phyloP scores from a whole-genome alignment of 2,329 filamentous ascomycete species.

The Xylariomycetidae sp. region DNA sequence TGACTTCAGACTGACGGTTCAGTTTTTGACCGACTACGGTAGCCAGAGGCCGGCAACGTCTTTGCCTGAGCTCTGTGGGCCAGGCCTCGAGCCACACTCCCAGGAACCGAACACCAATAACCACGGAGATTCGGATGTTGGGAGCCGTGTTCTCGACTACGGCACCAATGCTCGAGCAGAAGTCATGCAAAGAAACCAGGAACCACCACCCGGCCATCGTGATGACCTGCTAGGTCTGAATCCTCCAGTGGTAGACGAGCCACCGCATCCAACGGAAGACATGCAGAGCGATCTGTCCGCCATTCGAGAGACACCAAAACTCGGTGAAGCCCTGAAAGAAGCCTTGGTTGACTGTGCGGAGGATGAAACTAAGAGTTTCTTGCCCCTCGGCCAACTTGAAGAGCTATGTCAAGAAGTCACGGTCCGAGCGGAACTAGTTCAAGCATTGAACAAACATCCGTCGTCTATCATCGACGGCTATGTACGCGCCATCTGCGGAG shows the following conservation, averaged over 20 bases:
- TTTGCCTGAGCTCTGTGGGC: no score
- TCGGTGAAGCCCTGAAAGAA: not conserved
- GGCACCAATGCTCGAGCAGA: constrained; percentile 3
- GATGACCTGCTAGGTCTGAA: not conserved
- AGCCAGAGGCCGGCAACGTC: no score
- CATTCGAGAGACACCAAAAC: not conserved
- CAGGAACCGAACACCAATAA: not conserved
- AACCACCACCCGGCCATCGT: not conserved
- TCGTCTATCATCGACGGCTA: constrained; percentile 1
- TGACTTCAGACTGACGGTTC: no score
- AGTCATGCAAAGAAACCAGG: constrained; percentile 2
- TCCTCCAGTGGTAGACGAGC: not conserved
- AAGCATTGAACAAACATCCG: constrained; percentile 1
- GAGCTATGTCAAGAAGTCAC: constrained; percentile 2
- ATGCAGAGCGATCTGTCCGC: not conserved
- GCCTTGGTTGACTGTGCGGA: constrained; percentile 2
- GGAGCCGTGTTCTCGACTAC: constrained; percentile 5
- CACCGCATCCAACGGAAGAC: not conserved
- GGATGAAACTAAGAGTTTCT: constrained; percentile 4
- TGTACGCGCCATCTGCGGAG: constrained; percentile 5
- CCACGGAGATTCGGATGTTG: constrained; percentile 3
- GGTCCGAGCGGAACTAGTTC: constrained; percentile 2
- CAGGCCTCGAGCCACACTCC: not conserved
- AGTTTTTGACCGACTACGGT: no score
- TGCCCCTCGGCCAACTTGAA: constrained; percentile 5